phyloP scores from a whole-genome alignment of 495 filamentous ascomycete genomes.

The Penicillium herquei region DNA sequence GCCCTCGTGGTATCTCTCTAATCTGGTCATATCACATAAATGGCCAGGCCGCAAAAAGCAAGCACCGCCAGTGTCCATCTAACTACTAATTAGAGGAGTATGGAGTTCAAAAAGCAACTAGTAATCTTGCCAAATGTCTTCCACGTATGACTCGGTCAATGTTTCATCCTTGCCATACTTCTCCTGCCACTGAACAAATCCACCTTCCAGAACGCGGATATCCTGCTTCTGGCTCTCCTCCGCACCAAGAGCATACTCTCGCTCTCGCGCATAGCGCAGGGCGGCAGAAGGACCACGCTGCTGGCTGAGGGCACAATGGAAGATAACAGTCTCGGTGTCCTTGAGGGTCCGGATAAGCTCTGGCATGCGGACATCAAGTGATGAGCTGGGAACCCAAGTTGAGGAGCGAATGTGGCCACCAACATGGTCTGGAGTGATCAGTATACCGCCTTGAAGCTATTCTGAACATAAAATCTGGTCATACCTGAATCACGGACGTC shows the following conservation, averaged over 20 bases:
- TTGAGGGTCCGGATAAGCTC: slow-evolving; percentile 76
- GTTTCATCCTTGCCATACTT: slow-evolving; percentile 72
- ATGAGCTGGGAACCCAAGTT: slow-evolving; percentile 69
- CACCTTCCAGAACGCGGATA: slow-evolving; percentile 78
- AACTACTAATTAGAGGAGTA: neutral
- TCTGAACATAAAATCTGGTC: neutral
- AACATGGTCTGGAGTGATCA: slow-evolving; percentile 64
- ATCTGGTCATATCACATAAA: slow-evolving; percentile 16
- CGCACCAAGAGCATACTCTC: slow-evolving; percentile 30
- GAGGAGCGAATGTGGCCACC: slow-evolving; percentile 83
- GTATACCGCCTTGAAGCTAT: neutral
- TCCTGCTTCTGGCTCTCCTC: slow-evolving; percentile 56
- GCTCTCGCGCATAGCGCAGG: slow-evolving; percentile 43
- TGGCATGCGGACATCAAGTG: slow-evolving; percentile 72
- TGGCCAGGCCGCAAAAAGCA: slow-evolving; percentile 6
- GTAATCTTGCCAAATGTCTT: slow-evolving; percentile 79
- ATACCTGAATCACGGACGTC: slow-evolving; percentile 84
- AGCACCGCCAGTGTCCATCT: neutral
- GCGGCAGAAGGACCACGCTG: slow-evolving; percentile 60
- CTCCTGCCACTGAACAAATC: slow-evolving; percentile 92
- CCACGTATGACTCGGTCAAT: slow-evolving; percentile 81
- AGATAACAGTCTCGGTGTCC: slow-evolving; percentile 80
- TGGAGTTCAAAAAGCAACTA: slow-evolving; percentile 10
- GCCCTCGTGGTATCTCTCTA: slow-evolving; percentile 15
- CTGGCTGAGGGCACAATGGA: slow-evolving; percentile 94